Conservation (phyloP, 2,329 filamentous ascomycete genomes). For the Dothiorella sarmentorum region DNA sequence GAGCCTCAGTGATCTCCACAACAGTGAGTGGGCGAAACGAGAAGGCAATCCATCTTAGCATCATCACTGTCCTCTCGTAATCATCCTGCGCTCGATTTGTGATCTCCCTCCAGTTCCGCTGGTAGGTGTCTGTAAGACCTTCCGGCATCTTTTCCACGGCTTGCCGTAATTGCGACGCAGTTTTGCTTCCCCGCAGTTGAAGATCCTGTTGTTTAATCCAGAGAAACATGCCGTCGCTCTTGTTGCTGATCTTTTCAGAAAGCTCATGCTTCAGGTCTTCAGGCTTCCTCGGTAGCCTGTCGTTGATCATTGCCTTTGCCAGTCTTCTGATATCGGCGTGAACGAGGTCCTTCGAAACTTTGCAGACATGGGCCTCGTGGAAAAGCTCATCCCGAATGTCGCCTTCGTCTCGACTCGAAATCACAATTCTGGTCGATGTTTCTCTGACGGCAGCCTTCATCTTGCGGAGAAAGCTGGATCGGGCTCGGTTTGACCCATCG, state of each 20-base stretch:
- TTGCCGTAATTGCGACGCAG: neutral
- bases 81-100: neutral
- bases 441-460: too few relatives aligned
- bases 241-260: neutral
- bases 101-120: neutral
- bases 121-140: neutral
- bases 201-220: neutral
- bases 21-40: neutral
- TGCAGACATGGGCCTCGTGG: too few relatives aligned
- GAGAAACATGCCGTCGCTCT: neutral
- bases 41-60: neutral
- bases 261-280: neutral
- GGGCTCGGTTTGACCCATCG: too few relatives aligned
- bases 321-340: too few relatives aligned
- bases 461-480: too few relatives aligned
- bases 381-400: too few relatives aligned
- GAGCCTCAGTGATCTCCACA: neutral
- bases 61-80: neutral
- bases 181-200: neutral
- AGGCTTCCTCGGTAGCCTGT: neutral
- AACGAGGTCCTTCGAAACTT: too few relatives aligned
- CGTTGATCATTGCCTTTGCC: too few relatives aligned
- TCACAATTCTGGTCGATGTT: too few relatives aligned
- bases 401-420: too few relatives aligned
- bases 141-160: neutral